Evolutionary conservation across 2,329 filamentous ascomycete genomes (phyloP), one percentile per base, ranked within the genome.

Genomic region (Nigrospora sphaerica): DNA sequence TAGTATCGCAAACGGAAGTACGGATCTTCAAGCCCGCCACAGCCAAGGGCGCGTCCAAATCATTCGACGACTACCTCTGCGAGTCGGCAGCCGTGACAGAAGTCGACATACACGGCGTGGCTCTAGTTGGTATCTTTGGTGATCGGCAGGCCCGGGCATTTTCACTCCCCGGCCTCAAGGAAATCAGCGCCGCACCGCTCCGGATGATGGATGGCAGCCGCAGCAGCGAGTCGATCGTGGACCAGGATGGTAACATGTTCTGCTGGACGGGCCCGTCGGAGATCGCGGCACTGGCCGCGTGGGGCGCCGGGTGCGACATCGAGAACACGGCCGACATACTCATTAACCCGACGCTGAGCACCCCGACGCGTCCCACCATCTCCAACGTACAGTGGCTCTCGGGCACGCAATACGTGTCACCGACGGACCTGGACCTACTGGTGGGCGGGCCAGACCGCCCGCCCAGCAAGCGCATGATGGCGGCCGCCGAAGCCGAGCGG

Each of bases 351-450:
- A 75, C 86, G 48, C 77, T 88, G 1, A 61, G 78, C 14, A 77
- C 86, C 18, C 92, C 91, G 2, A 77, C 88, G 12, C 81, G 93
- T 2, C 93, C 93, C 1, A 95, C 90, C 0, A 98, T 98, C 49
- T 95, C 88, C 17, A 95, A 95, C 58, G 68, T 98, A 34, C 90
- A 97, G 67, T 98, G 93, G 93, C 89, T 98, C 44, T 86, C 90
- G 0, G 93, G 93, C 4, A 97, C 92, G 1, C 92, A 96, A 65
- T 86, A 95, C 57, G 78, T 98, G 39, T 89, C 88, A 2, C 85
- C 88, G 0, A 75, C 83, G 2, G 93, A 98, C 58, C 81, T 98
- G 59, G 93, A 97, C 59, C 68, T 95, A 2, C 72, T 98, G 2
- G 93, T 98, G 49, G 89, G 92, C 43, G 92, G 92, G 0, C 84